A percentile compares a stretch with the other conserved stretches of the same genome.
phyloP scores from a whole-genome alignment of 192 early-diverging fungal species.

The Coemansia sp. region DNA sequence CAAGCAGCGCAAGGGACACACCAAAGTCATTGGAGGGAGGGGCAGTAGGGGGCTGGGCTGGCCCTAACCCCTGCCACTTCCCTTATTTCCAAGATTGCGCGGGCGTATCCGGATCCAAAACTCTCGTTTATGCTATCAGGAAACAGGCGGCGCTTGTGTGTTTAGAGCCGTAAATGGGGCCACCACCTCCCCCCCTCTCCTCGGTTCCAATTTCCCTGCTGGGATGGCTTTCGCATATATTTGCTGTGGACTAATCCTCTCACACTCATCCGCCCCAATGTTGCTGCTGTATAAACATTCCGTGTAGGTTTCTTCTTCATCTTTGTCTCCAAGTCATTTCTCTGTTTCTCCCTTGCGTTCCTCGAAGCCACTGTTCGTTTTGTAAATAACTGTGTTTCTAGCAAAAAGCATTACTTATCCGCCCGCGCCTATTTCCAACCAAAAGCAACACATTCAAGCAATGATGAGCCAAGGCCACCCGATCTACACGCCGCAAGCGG shows the following conservation, averaged over 20 bases:
- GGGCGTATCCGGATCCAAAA: conserved; percentile 1
- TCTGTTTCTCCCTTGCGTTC: background rate
- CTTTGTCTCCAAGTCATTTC: background rate
- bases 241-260: background rate
- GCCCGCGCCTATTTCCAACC: background rate
- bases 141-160: background rate
- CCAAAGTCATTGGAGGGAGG: background rate
- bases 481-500: conserved; percentile 5
- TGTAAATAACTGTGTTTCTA: conserved; percentile 6
- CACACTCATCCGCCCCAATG: background rate
- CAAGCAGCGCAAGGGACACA: no score
- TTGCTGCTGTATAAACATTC: background rate
- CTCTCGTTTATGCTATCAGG: background rate
- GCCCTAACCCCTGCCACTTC: background rate
- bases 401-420: background rate
- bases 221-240: background rate
- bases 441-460: background rate
- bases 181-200: background rate
- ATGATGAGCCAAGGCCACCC: conserved; percentile 8
- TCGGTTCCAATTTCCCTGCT: background rate
- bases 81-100: background rate
- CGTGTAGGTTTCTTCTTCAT: background rate
- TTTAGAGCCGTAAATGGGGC: conserved; percentile 1
- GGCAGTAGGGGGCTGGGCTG: background rate
- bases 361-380: background rate